phyloP scores from a whole-genome alignment of 1,284 basidiomycete genomes.

The Fomes fomentarius region DNA sequence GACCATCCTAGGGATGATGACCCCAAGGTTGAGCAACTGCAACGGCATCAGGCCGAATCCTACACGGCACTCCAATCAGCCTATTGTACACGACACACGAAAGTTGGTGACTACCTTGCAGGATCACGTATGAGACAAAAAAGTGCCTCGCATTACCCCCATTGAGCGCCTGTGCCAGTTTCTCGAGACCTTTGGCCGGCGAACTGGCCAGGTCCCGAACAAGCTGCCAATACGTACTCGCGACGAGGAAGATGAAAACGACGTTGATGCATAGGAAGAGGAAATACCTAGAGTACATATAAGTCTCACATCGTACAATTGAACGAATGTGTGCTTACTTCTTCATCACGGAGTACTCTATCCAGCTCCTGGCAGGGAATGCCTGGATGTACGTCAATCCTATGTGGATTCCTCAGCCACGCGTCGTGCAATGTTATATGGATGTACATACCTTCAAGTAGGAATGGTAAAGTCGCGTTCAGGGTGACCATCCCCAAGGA shows the following conservation, averaged over 20 bases:
- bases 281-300: slow-evolving; percentile 73
- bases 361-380: slow-evolving; percentile 85
- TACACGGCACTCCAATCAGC: neutral
- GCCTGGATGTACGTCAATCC: slow-evolving; percentile 90
- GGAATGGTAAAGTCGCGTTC: slow-evolving; percentile 88
- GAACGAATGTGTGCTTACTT: slow-evolving; percentile 59
- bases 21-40: slow-evolving; percentile 88
- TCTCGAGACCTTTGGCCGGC: slow-evolving; percentile 88
- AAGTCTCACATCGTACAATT: neutral
- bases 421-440: neutral
- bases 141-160: slow-evolving; percentile 84
- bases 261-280: slow-evolving; percentile 94
- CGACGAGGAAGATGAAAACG: slow-evolving; percentile 93
- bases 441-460: slow-evolving; percentile 77
- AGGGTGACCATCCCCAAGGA: slow-evolving; percentile 88
- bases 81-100: too few species aligned
- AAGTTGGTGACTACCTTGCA: slow-evolving; percentile 66
- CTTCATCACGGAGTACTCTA: slow-evolving; percentile 91
- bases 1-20: slow-evolving; percentile 77
- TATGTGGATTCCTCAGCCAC: slow-evolving; percentile 32
- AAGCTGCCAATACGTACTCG: slow-evolving; percentile 89
- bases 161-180: slow-evolving; percentile 81
- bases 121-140: slow-evolving; percentile 94
- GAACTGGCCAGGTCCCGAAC: slow-evolving; percentile 87
- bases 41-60: slow-evolving; percentile 94